Evolutionary conservation across 2,329 filamentous ascomycete genomes (phyloP).

Genomic region (Bisporella sp.): DNA sequence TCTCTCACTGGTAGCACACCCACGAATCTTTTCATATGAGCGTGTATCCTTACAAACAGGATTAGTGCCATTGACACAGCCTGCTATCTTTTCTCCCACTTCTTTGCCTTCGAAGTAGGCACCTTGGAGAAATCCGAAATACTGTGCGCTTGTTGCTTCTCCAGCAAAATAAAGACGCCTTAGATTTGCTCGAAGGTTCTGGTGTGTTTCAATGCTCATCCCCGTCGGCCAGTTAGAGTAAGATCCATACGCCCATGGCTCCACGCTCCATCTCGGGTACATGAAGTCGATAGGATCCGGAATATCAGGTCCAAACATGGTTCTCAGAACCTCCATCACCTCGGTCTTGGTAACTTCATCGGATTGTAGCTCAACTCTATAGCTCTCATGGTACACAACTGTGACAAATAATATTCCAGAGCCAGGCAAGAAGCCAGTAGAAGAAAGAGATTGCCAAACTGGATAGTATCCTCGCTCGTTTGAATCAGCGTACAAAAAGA

Average conservation of each 20-base stretch:
- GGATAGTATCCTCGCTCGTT: constrained; percentile 37
- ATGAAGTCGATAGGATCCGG: constrained; percentile 44
- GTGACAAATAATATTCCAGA: constrained; percentile 62
- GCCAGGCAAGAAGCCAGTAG: constrained; percentile 48
- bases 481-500: constrained; percentile 18
- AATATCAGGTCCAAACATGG: constrained; percentile 42
- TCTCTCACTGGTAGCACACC: constrained; percentile 8
- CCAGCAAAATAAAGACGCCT: constrained; percentile 57
- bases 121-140: constrained; percentile 60
- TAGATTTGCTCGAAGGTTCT: constrained; percentile 60
- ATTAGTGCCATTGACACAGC: constrained; percentile 24
- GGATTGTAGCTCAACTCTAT: constrained; percentile 50
- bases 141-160: constrained; percentile 54
- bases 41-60: constrained; percentile 5
- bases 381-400: constrained; percentile 48
- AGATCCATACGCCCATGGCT: constrained; percentile 45
- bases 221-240: constrained; percentile 64
- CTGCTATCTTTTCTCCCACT: constrained; percentile 38
- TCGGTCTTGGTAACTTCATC: constrained; percentile 42
- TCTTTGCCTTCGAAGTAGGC: constrained; percentile 50
- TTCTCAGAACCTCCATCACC: constrained; percentile 14
- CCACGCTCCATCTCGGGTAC: constrained; percentile 43
- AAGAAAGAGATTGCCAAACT: constrained; percentile 56
- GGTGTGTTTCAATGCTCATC: constrained; percentile 57
- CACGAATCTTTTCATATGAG: constrained; percentile 6